A percentile compares a stretch with the other conserved stretches of the same genome.
These are phyloP conservation scores for Botryotinia globosa DNA, from an alignment of 2,329 filamentous ascomycete genomes.

Conservation along the genomic window DNA sequence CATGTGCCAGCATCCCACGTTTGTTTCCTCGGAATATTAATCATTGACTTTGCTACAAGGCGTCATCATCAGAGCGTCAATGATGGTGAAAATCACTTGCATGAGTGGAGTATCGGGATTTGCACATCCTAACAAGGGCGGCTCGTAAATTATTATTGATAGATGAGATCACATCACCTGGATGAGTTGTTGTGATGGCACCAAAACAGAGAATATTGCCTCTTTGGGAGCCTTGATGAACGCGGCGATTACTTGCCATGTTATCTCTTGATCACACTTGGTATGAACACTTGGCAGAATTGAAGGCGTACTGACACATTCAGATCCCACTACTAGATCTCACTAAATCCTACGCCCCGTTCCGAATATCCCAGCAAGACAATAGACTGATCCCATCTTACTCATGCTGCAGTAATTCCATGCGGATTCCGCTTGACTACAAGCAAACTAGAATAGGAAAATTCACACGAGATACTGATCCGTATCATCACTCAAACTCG, in stretches of 20 bases:
- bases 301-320: not conserved
- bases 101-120: constrained; percentile 12
- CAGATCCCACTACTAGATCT: not conserved
- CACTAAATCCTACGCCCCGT: not conserved
- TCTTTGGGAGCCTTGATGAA: not conserved
- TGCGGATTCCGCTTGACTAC: not conserved
- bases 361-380: not conserved
- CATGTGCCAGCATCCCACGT: constrained; percentile 3
- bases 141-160: not conserved
- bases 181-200: not conserved
- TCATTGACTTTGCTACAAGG: not conserved
- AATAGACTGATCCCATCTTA: not conserved
- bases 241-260: not conserved
- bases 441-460: not conserved
- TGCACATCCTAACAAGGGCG: not conserved
- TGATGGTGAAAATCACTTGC: constrained; percentile 5
- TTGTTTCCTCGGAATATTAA: not conserved
- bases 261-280: not conserved
- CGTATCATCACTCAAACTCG: not conserved
- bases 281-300: not conserved
- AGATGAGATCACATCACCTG: not conserved
- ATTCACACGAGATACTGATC: not conserved
- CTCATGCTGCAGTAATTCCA: not conserved
- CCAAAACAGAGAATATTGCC: not conserved
- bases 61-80: constrained; percentile 4